These are phyloP conservation scores for Eimeria praecox DNA, from an alignment of 169 alveolate genomes.

Conservation along the genomic window DNA sequence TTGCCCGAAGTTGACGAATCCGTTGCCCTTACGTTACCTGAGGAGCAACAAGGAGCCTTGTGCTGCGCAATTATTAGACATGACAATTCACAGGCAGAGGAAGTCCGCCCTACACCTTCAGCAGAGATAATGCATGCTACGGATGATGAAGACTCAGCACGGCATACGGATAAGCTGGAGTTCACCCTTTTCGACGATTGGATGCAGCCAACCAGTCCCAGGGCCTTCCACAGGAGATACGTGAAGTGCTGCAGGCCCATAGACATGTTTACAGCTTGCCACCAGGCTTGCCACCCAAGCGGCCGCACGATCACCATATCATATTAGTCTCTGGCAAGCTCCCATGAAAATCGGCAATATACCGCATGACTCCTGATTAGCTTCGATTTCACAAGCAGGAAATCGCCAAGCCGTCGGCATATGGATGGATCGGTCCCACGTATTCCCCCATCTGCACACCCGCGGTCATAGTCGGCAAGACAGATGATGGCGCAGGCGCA, in stretches of 20 bases:
- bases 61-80: too few relatives aligned
- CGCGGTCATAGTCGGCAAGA: neutral
- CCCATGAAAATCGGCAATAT: neutral
- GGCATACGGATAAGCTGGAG: too few relatives aligned
- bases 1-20: too few relatives aligned
- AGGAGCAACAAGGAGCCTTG: too few relatives aligned
- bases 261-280: neutral
- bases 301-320: neutral
- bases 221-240: too few relatives aligned
- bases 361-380: neutral
- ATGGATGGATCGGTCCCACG: neutral
- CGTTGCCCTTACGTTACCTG: too few relatives aligned
- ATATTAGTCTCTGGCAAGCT: neutral
- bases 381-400: neutral
- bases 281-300: neutral
- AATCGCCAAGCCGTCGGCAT: neutral
- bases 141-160: too few relatives aligned
- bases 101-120: too few relatives aligned
- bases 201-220: too few relatives aligned
- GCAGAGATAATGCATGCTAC: too few relatives aligned
- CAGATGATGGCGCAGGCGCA: neutral
- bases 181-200: too few relatives aligned
- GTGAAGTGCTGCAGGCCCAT: neutral
- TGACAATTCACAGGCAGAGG: too few relatives aligned
- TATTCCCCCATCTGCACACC: neutral